phyloP scores from a whole-genome alignment of 2,329 filamentous ascomycete species.

The Coniochaeta sp. region DNA sequence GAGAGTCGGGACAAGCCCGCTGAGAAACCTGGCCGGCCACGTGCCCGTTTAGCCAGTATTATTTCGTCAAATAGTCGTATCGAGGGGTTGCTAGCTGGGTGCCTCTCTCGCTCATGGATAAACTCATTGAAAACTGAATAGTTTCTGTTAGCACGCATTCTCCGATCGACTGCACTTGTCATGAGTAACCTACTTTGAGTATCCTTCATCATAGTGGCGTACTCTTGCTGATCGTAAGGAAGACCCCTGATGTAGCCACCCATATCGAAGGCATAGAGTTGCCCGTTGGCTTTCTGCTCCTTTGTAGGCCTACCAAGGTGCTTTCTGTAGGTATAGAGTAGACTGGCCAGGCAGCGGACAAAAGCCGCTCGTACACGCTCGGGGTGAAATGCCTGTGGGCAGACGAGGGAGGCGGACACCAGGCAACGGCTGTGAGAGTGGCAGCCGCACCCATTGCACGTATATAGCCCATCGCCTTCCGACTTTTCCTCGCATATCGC shows the following conservation, averaged over 20 bases:
- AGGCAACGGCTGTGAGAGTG: constrained; percentile 53
- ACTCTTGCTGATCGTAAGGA: constrained; percentile 59
- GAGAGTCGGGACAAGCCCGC: constrained; percentile 56
- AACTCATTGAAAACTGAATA: constrained; percentile 67
- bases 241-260: constrained; percentile 57
- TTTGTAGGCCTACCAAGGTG: constrained; percentile 51
- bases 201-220: constrained; percentile 55
- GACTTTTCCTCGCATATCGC: constrained; percentile 71
- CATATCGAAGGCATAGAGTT: constrained; percentile 59
- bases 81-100: constrained; percentile 50
- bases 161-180: not conserved
- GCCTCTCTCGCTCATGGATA: constrained; percentile 71
- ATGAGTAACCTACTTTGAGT: constrained; percentile 49
- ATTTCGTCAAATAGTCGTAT: constrained; percentile 80
- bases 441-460: constrained; percentile 58
- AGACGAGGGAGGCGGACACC: constrained; percentile 56
- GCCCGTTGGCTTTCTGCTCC: constrained; percentile 53
- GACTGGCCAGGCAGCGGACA: constrained; percentile 57
- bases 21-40: constrained; percentile 59
- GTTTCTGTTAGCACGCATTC: constrained; percentile 15
- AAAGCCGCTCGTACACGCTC: constrained; percentile 58
- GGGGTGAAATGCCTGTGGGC: constrained; percentile 52
- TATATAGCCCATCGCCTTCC: constrained; percentile 65
- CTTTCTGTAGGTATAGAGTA: constrained; percentile 61
- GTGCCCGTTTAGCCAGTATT: constrained; percentile 67